phyloP scores from a whole-genome alignment of 345 rosid genomes.

The Camelina sativa region DNA sequence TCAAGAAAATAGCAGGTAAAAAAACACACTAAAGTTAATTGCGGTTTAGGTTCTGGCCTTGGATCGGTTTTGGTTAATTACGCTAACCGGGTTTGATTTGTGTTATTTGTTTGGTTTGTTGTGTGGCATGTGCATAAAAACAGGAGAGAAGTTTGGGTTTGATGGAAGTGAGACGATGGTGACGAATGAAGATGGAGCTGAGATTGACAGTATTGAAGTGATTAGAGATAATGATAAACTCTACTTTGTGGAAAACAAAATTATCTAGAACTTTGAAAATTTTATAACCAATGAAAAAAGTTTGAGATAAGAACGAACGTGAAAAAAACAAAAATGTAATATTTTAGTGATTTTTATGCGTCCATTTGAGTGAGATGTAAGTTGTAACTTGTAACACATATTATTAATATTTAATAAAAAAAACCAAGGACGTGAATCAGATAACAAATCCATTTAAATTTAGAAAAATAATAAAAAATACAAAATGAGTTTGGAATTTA shows the following conservation, averaged over 20 bases:
- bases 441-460: background rate
- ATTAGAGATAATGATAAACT: constrained; percentile 88
- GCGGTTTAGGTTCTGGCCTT: constrained; percentile 5
- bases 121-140: constrained; percentile 1
- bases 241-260: constrained; percentile 57
- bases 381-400: too few species aligned
- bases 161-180: constrained; percentile 57
- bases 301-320: background rate
- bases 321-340: background rate
- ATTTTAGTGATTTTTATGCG: background rate
- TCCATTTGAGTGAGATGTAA: constrained; percentile 29
- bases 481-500: background rate
- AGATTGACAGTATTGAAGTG: constrained; percentile 80
- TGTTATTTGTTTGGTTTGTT: background rate
- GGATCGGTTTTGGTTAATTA: background rate
- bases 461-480: background rate
- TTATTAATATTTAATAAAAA: too few species aligned
- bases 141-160: constrained; percentile 76
- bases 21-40: background rate
- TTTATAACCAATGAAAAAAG: background rate
- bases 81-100: constrained; percentile 4
- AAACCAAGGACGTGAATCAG: background rate
- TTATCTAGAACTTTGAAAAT: background rate
- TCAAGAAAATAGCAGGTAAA: constrained; percentile 77
- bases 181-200: constrained; percentile 77